phyloP scores from a whole-genome alignment of 2,329 filamentous ascomycete genomes.

The Monilinia fructicola region DNA sequence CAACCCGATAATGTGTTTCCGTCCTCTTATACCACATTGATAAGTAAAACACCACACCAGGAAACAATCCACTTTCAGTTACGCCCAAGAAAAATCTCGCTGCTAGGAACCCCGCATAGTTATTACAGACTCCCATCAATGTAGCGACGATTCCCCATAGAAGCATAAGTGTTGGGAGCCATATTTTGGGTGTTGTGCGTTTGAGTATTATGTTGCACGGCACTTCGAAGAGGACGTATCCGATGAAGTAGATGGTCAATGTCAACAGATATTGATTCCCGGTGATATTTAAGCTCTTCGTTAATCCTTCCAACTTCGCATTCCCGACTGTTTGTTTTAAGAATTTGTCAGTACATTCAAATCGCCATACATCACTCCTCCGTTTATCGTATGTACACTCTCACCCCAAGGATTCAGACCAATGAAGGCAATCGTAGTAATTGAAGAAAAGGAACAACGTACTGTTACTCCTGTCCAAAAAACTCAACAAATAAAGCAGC shows the following conservation, averaged over 20 bases:
- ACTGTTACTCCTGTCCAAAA: conserved; percentile 59
- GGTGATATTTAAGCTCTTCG: conserved; percentile 53
- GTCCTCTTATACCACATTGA: conserved; percentile 56
- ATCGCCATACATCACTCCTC: not conserved
- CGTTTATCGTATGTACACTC: not conserved
- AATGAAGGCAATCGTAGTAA: not conserved
- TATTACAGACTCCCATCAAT: conserved; percentile 51
- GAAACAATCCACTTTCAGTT: conserved; percentile 55
- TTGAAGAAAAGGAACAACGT: conserved; percentile 38
- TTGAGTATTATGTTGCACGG: conserved; percentile 64
- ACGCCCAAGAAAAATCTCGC: conserved; percentile 58
- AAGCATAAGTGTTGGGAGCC: conserved; percentile 58
- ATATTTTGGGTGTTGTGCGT: conserved; percentile 55
- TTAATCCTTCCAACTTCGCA: conserved; percentile 56
- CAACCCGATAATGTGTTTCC: conserved; percentile 55
- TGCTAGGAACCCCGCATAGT: conserved; percentile 51
- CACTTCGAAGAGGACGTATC: conserved; percentile 57
- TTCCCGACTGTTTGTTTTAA: conserved; percentile 52
- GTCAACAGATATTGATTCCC: conserved; percentile 65
- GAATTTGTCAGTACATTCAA: not conserved
- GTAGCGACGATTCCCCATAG: conserved; percentile 57
- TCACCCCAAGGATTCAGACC: no score
- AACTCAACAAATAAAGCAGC: conserved; percentile 55
- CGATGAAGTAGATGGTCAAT: conserved; percentile 65
- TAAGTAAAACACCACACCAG: conserved; percentile 51